A percentile compares a stretch with the other conserved stretches of the same genome.
Evolutionary conservation across 164 flowering plant genomes (phyloP).

Genomic region (Kingdonia uniflora): DNA sequence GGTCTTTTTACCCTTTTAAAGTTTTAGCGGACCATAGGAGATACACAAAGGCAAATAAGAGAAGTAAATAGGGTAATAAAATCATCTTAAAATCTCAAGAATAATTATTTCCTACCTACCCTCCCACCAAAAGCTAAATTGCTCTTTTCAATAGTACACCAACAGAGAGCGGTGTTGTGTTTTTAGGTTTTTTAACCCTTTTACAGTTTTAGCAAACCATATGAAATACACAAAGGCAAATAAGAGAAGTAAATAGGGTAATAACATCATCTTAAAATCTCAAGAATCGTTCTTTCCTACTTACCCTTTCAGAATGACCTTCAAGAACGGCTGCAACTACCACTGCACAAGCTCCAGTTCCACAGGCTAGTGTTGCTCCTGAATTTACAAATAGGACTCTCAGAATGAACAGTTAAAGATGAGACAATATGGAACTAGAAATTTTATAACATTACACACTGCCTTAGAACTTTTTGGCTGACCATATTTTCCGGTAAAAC

Average conservation of each 20-base stretch:
- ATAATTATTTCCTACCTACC: constrained; percentile 35
- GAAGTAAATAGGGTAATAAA: not conserved
- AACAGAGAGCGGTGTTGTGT: too few relatives aligned
- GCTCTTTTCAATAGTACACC: too few relatives aligned
- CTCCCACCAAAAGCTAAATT: too few relatives aligned
- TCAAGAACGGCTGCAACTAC: constrained; percentile 97
- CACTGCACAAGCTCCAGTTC: constrained; percentile 96
- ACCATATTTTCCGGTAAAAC: not conserved
- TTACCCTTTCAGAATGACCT: constrained; percentile 82
- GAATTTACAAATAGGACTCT: not conserved
- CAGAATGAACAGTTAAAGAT: not conserved
- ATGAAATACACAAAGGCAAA: not conserved
- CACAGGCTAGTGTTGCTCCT: constrained; percentile 99
- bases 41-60: not conserved
- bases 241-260: not conserved
- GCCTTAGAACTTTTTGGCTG: not conserved
- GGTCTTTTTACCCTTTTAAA: too few relatives aligned
- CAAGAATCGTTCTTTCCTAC: constrained; percentile 9
- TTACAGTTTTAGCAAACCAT: too few relatives aligned
- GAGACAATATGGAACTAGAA: not conserved
- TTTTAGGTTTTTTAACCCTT: too few relatives aligned
- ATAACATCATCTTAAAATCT: too few relatives aligned
- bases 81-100: not conserved
- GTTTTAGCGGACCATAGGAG: too few relatives aligned
- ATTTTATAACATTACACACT: not conserved